Base-by-base conservation (phyloP, 2,329 filamentous ascomycete genomes). In the Diaporthe aspalathi region DNA sequence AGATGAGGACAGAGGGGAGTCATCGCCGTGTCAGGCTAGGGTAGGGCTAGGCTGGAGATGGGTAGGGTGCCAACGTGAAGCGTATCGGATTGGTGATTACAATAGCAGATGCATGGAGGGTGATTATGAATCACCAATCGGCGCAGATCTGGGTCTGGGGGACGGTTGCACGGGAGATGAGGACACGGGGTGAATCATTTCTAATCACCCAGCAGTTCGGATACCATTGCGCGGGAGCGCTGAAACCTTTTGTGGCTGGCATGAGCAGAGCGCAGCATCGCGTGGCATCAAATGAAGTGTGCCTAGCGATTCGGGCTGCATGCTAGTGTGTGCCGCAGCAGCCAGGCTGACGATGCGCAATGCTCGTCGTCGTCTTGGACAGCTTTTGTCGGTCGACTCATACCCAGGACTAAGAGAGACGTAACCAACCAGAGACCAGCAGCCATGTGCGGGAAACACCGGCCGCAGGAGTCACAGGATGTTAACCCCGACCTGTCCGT, bases 61-160 rank as follows among this genome's bases (percentile, higher is more conserved):
- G 56, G 56, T 62, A 62, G 57, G 57, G 57, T 63, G 57, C 47
- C 57, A 47, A 63, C 35, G 43, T 63, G 57, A 29, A 63, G 57
- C 43, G 43, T n/a, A 63, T 47, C 27, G 57, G 57, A 63, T 63
- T 63, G 57, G 57, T 63, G 57, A 63, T 63, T 43, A 63, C 57
- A 63, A 63, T 49, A 49, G 43, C 43, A 63, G 57, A 35, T 35
- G 57, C 57, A 63, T 63, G 12, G 16, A 11, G 43, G 43, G 27
- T 63, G 57, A 63, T 63, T 63, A 63, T 49, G 57, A 63, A 63
- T 63, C 57, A 49, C 57, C 40, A 40, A 24, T 8, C 5, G 20
- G 57, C 8, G 57, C 57, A 47, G 57, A 35, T 63, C 57, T 63
- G 57, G 38, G n/a, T 32, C 40, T 63, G 40, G 40, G 24, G 43